A percentile compares a stretch with the other conserved stretches of the same genome.
These are phyloP conservation scores for Ceriops tagal DNA, from an alignment of 345 rosid species.

Conservation along the genomic window DNA sequence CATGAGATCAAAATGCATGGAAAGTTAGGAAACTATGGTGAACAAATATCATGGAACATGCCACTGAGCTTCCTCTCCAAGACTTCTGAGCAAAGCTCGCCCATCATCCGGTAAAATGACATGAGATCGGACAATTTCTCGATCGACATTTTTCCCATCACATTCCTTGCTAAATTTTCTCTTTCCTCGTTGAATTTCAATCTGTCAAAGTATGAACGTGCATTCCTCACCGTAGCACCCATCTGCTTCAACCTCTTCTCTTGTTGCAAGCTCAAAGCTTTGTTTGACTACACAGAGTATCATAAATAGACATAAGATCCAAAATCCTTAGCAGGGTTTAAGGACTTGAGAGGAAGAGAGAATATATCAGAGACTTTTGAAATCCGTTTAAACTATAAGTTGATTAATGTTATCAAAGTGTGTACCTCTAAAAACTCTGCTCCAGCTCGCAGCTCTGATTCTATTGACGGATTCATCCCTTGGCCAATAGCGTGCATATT, in stretches of 20 bases:
- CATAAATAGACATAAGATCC: background rate
- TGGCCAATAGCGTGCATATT: constrained; percentile 45
- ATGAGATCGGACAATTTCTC: constrained; percentile 69
- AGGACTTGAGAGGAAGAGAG: too few species aligned
- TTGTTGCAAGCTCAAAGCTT: constrained; percentile 62
- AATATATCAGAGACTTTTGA: background rate
- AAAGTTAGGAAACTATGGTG: background rate
- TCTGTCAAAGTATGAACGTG: constrained; percentile 51
- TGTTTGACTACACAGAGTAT: constrained; percentile 51
- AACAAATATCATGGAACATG: constrained; percentile 30
- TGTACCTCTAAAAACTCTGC: constrained; percentile 78
- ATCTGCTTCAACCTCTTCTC: constrained; percentile 84
- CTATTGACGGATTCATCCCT: constrained; percentile 40
- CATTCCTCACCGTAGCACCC: constrained; percentile 93
- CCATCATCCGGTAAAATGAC: constrained; percentile 81
- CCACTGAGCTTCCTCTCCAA: constrained; percentile 53
- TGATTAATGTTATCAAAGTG: background rate
- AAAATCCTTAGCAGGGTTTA: background rate
- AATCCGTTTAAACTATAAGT: background rate
- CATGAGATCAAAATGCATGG: background rate
- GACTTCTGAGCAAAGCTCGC: constrained; percentile 68
- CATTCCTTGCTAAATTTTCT: constrained; percentile 54
- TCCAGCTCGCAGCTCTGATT: constrained; percentile 57
- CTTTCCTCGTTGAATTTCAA: constrained; percentile 60
- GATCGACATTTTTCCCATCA: constrained; percentile 66